A percentile compares a stretch with the other conserved stretches of the same genome.
Evolutionary conservation across 345 rosid species (phyloP).

Genomic region (Physaria fendleri): DNA sequence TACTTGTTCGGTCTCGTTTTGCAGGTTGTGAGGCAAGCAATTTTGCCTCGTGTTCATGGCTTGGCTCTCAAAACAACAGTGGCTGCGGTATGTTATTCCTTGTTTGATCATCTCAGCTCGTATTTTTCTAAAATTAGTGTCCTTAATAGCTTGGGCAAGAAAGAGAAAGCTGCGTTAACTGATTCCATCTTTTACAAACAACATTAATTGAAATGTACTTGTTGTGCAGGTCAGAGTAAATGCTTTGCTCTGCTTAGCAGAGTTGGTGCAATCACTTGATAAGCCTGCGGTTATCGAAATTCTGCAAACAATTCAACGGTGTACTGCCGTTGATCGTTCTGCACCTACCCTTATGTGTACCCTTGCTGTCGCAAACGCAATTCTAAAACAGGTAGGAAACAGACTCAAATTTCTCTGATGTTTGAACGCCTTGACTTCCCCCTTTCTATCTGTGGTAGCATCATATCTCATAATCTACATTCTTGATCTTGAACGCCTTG

Average conservation of each 20-base stretch:
- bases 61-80: conserved; percentile 94
- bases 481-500: not conserved
- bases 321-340: conserved; percentile 92
- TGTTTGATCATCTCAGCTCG: not conserved
- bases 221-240: conserved; percentile 77
- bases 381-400: conserved; percentile 63
- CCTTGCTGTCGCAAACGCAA: conserved; percentile 84
- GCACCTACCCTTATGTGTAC: conserved; percentile 98
- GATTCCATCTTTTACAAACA: not conserved
- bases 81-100: conserved; percentile 70
- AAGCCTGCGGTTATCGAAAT: conserved; percentile 67
- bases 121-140: not conserved
- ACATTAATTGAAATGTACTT: not conserved
- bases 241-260: conserved; percentile 87
- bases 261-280: conserved; percentile 62
- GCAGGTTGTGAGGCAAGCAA: conserved; percentile 85
- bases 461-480: conserved; percentile 1
- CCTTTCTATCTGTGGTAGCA: not conserved
- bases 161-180: not conserved
- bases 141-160: not conserved
- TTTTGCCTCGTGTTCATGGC: conserved; percentile 94
- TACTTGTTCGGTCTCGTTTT: not conserved
- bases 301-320: conserved; percentile 82
- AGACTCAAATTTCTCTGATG: not conserved
- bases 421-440: not conserved